phyloP scores from a whole-genome alignment of 2,329 filamentous ascomycete species.

The Monilinia polystroma region DNA sequence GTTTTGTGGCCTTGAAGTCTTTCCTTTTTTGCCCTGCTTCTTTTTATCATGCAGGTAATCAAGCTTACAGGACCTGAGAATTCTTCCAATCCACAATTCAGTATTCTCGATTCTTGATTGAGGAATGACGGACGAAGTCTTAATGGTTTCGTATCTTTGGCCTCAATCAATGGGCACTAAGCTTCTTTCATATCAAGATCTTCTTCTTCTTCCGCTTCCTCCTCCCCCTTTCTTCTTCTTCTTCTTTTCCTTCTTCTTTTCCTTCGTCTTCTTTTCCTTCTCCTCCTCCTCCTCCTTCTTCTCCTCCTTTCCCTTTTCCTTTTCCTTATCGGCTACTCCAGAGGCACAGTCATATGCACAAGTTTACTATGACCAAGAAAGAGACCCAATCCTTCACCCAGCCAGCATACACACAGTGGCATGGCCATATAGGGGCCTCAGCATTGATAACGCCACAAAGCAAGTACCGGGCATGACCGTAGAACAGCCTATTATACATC shows the following conservation, averaged over 20 bases:
- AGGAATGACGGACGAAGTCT: slow-evolving; percentile 2
- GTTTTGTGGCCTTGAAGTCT: slow-evolving; percentile 11
- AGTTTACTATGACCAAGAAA: background rate
- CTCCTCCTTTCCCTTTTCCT: too few species aligned
- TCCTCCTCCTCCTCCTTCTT: too few species aligned
- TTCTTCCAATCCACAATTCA: background rate
- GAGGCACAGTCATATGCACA: slow-evolving; percentile 23
- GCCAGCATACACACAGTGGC: background rate
- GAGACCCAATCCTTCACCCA: slow-evolving; percentile 14
- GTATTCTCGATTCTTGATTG: background rate
- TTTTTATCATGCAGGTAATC: slow-evolving; percentile 15
- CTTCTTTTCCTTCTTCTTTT: too few species aligned
- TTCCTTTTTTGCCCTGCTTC: slow-evolving; percentile 14
- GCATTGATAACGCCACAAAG: slow-evolving; percentile 16
- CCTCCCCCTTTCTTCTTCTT: too few species aligned
- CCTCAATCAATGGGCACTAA: slow-evolving; percentile 13
- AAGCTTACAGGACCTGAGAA: slow-evolving; percentile 2
- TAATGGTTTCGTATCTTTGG: background rate
- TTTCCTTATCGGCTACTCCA: slow-evolving; percentile 30
- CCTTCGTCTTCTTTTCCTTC: too few species aligned
- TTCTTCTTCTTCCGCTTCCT: slow-evolving; percentile 22
- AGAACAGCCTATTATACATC: slow-evolving; percentile 9
- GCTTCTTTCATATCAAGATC: slow-evolving; percentile 19
- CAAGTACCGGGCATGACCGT: slow-evolving; percentile 18
- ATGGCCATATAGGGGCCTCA: background rate